Base-by-base conservation (phyloP, 345 rosid species). In the Orychophragmus violaceus region DNA sequence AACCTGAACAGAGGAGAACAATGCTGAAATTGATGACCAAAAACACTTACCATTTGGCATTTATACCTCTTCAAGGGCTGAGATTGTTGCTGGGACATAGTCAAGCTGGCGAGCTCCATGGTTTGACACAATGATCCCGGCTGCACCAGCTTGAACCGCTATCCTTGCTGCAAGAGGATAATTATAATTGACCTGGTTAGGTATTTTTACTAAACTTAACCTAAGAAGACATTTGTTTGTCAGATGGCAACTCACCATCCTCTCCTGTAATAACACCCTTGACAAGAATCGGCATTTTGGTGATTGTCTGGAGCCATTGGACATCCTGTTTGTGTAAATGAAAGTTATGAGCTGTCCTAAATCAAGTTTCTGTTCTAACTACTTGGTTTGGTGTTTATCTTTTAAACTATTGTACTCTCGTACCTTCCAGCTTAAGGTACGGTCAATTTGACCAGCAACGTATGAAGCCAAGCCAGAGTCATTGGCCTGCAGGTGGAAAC, bases 61-160 rank as follows among this genome's bases (percentile, higher is more conserved):
- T 60, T 41, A 14, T 46, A 85, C 98, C 90, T 91, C 98, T 81
- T 89, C 98, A 66, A 91, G 78, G 53, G 90, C 98, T 71, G 77
- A 71, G 84, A 91, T 91, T 50, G 98, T 86, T 16, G 85, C 74
- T 51, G 83, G 85, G 21, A 83, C 87, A 59, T 86, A 88, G 80
- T 91, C 97, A 28, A 91, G 91, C 61, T 91, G 97, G 39, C 96
- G 96, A 64, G 96, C 97, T 59, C 97, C 96, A 29, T 91, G 97
- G 71, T 91, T 91, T 51, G 97, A 91, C 27, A 91, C 97, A 10
- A 88, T 86, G 54, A 91, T 91, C 35, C 97, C 97, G 1, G 96
- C 91, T 68, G 88, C 97, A 30, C 96, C 96, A 46, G 79, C 82
- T 67, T 88, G 84, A 44, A 86, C 0, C 12, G 93, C 84, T 49